Evolutionary conservation across 2,329 filamentous ascomycete genomes (phyloP), one percentile per base, ranked within the genome.

Genomic region (Alternaria metachromatica): DNA sequence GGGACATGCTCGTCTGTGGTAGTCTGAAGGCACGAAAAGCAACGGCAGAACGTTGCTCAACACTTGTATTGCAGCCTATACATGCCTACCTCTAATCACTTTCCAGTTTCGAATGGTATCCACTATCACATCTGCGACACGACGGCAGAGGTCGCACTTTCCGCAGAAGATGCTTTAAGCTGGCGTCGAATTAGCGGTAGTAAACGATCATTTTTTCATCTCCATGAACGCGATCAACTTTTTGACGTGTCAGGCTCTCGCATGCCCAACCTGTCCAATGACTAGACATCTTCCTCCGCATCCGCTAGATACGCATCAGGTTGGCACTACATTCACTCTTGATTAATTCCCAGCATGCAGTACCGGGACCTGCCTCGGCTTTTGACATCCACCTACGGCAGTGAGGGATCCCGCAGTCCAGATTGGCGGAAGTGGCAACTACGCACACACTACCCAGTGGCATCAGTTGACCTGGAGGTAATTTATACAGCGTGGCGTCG

Each of bases 401-500:
- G 60, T 68, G 50, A 58, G 43, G 44, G 45, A 18, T 10, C n/a
- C 60, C 55, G 37, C 57, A 55, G 30, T 54, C 51, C 20, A 46
- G 48, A 49, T 46, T 37, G 33, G 55, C 43, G 62, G 56, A 62
- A 60, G 26, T 11, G 26, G 26, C 25, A 10, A 10, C 25, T 10
- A 10, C 25, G 9, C 25, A 26, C 25, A 26, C 25, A 26, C 25
- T 26, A 26, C 25, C 25, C 9, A 26, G 25, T 63, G 60, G 57
- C 50, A 59, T 71, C 68, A 69, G 53, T 66, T 66, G 68, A 69
- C 60, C 63, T 58, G 62, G 60, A 25, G 5, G 54, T 62, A 72
- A 67, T 68, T 46, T 71, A 65, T 46, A 30, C 51, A 63, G 67
- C 67, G 67, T 73, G 72, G 70, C 65, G 61, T 30, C 54, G 33